These are phyloP conservation scores for Sugiyamaella floridensis DNA, from an alignment of 805 yeast genomes.

Conservation along the genomic window DNA sequence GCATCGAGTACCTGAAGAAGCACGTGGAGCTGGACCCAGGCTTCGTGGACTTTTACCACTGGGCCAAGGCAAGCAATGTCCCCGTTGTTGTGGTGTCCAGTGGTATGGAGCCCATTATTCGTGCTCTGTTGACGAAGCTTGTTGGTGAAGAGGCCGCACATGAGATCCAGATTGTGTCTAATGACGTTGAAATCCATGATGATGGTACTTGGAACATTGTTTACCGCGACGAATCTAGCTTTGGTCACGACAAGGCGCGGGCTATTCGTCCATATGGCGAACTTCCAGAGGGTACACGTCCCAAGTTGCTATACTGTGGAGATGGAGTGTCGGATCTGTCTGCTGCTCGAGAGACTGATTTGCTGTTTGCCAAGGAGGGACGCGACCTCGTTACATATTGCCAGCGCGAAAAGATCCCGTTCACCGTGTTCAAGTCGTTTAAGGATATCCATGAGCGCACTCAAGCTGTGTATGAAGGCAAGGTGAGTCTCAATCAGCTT, in stretches of 20 bases:
- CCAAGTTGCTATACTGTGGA: conserved; percentile 84
- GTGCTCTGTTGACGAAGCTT: conserved; percentile 62
- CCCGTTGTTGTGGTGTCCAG: conserved; percentile 85
- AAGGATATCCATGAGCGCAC: conserved; percentile 63
- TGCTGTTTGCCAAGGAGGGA: conserved; percentile 89
- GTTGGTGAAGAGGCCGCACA: conserved; percentile 71
- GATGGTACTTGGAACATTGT: conserved; percentile 74
- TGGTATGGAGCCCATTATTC: conserved; percentile 91
- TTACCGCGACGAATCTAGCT: conserved; percentile 75
- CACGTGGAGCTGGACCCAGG: conserved; percentile 84
- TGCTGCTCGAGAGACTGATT: conserved; percentile 92
- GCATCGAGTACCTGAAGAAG: conserved; percentile 59
- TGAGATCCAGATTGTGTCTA: conserved; percentile 74
- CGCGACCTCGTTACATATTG: conserved; percentile 85
- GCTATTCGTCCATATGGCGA: conserved; percentile 51
- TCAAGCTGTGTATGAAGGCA: conserved; percentile 44
- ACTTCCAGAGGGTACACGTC: conserved; percentile 38
- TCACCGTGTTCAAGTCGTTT: conserved; percentile 72
- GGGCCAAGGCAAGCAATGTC: conserved; percentile 64
- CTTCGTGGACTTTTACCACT: conserved; percentile 69
- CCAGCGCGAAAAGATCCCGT: conserved; percentile 71
- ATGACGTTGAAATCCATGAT: conserved; percentile 53
- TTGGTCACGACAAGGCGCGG: conserved; percentile 92
- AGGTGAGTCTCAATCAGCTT: conserved; percentile 21
- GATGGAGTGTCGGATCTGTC: conserved; percentile 95